These are phyloP conservation scores for Neonectria neomacrospora DNA, from an alignment of 2,329 filamentous ascomycete genomes.

Conservation along the genomic window DNA sequence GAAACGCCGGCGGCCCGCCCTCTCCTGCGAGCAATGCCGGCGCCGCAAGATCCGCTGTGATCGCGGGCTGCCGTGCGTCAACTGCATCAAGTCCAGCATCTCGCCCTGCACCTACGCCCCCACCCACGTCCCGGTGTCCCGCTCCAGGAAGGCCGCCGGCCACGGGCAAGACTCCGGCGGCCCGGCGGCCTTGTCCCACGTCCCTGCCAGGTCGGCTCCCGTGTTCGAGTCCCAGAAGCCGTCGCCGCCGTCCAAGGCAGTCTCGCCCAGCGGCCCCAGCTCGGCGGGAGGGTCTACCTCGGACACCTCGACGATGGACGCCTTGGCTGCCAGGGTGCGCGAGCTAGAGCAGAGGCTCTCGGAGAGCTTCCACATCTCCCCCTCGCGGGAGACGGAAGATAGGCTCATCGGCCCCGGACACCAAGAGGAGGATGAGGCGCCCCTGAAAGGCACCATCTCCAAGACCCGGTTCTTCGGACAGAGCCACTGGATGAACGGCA, in stretches of 20 bases:
- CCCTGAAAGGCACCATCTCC: constrained; percentile 50
- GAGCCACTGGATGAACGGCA: constrained; percentile 62
- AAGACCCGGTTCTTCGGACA: constrained; percentile 60
- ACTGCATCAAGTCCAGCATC: constrained; percentile 67
- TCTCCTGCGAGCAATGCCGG: constrained; percentile 68
- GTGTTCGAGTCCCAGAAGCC: constrained; percentile 18
- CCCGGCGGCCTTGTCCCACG: constrained; percentile 24
- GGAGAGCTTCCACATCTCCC: constrained; percentile 39
- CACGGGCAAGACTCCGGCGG: constrained; percentile 4
- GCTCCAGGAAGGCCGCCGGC: constrained; percentile 34
- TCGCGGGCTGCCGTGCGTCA: constrained; percentile 66
- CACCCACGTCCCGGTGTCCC: constrained; percentile 47
- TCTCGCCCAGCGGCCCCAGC: constrained; percentile 41
- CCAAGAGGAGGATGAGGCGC: constrained; percentile 24
- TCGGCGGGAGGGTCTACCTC: constrained; percentile 44
- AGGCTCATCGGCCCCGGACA: constrained; percentile 11
- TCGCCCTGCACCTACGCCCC: constrained; percentile 64
- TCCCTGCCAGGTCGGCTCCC: constrained; percentile 37
- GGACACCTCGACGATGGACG: constrained; percentile 44
- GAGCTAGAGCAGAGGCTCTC: constrained; percentile 58
- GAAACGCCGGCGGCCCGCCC: constrained; percentile 54
- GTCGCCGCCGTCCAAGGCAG: constrained; percentile 2
- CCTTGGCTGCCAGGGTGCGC: constrained; percentile 52
- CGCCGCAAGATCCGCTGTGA: constrained; percentile 72
- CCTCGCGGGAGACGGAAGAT: constrained; percentile 28